Conservation (phyloP, 192 early-diverging fungal species). For the Entomortierella parvispora region DNA sequence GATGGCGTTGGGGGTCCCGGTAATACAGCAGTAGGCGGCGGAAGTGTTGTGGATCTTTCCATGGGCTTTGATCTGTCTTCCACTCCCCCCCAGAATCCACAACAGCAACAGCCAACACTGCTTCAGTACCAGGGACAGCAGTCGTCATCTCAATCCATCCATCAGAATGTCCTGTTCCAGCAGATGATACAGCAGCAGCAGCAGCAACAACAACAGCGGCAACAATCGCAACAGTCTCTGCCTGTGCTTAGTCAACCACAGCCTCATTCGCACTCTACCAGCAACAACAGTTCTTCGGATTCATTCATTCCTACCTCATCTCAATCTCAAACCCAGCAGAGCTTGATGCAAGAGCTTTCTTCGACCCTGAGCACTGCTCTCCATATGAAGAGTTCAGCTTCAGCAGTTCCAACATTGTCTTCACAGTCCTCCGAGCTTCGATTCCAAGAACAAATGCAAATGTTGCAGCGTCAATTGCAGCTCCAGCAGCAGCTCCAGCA, state of each 20-base stretch:
- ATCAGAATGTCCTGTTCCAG: not conserved
- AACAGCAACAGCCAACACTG: conserved; percentile 5
- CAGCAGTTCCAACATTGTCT: not conserved
- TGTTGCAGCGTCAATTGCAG: not conserved
- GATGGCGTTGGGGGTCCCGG: not conserved
- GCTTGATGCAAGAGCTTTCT: conserved; percentile 12
- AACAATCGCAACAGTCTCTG: not conserved
- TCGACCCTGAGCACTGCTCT: conserved; percentile 4
- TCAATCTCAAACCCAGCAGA: not conserved
- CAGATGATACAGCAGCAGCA: not conserved
- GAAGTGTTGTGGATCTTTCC: not conserved
- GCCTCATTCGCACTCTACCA: not conserved
- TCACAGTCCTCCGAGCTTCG: not conserved
- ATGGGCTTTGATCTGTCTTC: not conserved
- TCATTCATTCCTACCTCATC: not conserved
- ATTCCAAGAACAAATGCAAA: not conserved
- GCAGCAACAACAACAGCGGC: not conserved
- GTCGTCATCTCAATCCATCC: not conserved
- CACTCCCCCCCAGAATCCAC: not conserved
- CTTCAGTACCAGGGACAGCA: conserved; percentile 9
- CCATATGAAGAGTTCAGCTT: not conserved
- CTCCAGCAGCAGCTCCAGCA: not conserved
- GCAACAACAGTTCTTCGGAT: not conserved
- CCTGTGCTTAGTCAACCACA: not conserved
- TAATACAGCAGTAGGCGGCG: not conserved